phyloP scores from a whole-genome alignment of 148 eudicot species.

The Linanthus parryae region DNA sequence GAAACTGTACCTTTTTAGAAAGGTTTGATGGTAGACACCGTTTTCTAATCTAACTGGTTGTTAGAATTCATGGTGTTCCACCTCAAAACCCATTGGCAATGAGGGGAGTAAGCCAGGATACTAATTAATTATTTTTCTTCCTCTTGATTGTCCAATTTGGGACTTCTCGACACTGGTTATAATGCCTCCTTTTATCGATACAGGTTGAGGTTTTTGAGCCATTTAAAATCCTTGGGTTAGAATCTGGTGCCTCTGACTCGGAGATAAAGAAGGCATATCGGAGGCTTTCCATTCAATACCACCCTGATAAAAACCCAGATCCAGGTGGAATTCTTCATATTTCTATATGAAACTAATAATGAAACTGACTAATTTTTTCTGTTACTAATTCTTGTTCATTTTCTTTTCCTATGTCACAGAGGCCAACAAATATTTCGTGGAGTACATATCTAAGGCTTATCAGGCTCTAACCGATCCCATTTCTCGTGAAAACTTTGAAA shows the following conservation, averaged over 20 bases:
- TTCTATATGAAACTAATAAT: background rate
- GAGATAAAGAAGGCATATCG: constrained; percentile 93
- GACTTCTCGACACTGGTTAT: background rate
- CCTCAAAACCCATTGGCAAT: too few relatives aligned
- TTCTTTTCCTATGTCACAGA: constrained; percentile 34
- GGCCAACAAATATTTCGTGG: constrained; percentile 87
- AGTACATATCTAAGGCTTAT: constrained; percentile 85
- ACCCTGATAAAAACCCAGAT: constrained; percentile 99
- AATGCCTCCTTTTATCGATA: background rate
- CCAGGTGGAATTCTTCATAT: constrained; percentile 58
- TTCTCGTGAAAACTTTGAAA: constrained; percentile 89
- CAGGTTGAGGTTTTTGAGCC: constrained; percentile 91
- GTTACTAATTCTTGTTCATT: constrained; percentile 6
- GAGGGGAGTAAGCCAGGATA: too few relatives aligned
- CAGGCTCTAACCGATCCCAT: constrained; percentile 94
- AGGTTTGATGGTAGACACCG: too few relatives aligned
- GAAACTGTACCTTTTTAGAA: too few relatives aligned
- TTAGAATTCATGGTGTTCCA: too few relatives aligned
- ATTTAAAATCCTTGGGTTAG: constrained; percentile 81
- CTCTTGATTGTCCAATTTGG: too few relatives aligned
- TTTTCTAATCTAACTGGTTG: too few relatives aligned
- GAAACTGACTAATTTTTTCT: background rate
- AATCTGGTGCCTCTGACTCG: constrained; percentile 80
- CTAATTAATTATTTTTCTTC: too few relatives aligned
- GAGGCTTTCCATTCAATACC: constrained; percentile 84